Evolutionary conservation across 2,329 filamentous ascomycete genomes (phyloP).

Genomic region (Beauveria scarabaeidicola): DNA sequence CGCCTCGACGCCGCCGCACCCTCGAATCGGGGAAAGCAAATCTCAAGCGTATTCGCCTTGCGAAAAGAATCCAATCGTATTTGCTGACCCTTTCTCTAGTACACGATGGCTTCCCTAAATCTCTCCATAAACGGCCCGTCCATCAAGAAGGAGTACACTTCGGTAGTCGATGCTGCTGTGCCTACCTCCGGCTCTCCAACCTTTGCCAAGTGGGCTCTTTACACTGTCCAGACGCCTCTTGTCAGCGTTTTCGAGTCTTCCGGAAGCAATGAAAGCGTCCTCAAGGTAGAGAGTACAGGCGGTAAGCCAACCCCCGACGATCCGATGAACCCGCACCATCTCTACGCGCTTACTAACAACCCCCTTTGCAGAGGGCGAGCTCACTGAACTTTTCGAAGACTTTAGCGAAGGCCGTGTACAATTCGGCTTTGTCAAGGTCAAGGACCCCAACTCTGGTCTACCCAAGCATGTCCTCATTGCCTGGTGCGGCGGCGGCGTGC

Average conservation of each 20-base stretch:
- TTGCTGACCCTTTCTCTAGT: constrained; percentile 13
- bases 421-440: constrained; percentile 94
- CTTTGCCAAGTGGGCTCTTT: constrained; percentile 87
- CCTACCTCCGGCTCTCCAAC: constrained; percentile 61
- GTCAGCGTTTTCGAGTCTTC: constrained; percentile 87
- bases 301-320: constrained; percentile 40
- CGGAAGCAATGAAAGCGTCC: constrained; percentile 79
- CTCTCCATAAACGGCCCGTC: constrained; percentile 71
- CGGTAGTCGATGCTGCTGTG: constrained; percentile 45
- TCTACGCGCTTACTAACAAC: constrained; percentile 15
- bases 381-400: constrained; percentile 83
- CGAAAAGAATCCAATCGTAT: neutral
- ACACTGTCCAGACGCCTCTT: constrained; percentile 85
- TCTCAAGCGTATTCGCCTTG: neutral
- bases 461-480: constrained; percentile 91
- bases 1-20: neutral
- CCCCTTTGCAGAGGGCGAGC: constrained; percentile 64
- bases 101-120: constrained; percentile 68
- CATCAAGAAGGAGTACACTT: constrained; percentile 72
- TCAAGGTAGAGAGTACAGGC: constrained; percentile 90
- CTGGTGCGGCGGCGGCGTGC: constrained; percentile 96
- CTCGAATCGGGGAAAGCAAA: neutral
- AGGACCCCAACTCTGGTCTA: constrained; percentile 81
- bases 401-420: constrained; percentile 96
- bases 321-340: neutral